Evolutionary conservation across 352 stramenopile species (phyloP), one percentile per base, ranked within the genome.

Genomic region (Thalassiosira pacifica): DNA sequence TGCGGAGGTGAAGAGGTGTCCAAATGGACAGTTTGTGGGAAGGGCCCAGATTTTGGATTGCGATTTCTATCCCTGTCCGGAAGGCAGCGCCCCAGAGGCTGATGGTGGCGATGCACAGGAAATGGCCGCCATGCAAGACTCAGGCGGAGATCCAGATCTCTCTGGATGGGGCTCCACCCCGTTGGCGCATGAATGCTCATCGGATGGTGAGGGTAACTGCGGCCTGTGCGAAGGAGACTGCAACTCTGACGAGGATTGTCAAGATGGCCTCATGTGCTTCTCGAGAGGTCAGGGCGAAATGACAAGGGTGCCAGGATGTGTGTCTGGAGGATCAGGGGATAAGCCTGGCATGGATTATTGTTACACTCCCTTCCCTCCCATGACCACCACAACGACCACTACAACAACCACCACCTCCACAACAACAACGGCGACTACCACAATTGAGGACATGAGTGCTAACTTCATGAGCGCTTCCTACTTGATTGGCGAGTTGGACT

Each of bases 311-410:
- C 82, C 82, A 10, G 82, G 82, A 60, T 88, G 81, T 59, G 27
- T 76, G 0, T 66, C 53, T 19, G 81, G 82, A 27, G 76, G 82
- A 2, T 59, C 31, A 5, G 82, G 40, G 16, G 82, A 85, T 59
- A 71, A 67, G 19, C 61, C 82, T 0, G 76, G 71, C 2, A 85
- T 88, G 77, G 82, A 88, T 76, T 88, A 88, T 29, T 88, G 82
- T 32, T 83, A 88, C 22, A 29, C 60, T 34, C 74, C 75, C 11
- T 68, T 67, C 45, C 65, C 64, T 22, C 72, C 79, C 27, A 24
- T 22, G 13, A 45, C 71, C 16, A 74, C 64, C 1, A 82, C 72
- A 0, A 82, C 71, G 6, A 82, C 53, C 0, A 81, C 70, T 11
- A 82, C 80, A 26, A 78, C 72, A 24, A 88, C 75, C 4, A 88